Base-by-base conservation (phyloP, 163 green algal species). In the Prototheca wickerhamii region DNA sequence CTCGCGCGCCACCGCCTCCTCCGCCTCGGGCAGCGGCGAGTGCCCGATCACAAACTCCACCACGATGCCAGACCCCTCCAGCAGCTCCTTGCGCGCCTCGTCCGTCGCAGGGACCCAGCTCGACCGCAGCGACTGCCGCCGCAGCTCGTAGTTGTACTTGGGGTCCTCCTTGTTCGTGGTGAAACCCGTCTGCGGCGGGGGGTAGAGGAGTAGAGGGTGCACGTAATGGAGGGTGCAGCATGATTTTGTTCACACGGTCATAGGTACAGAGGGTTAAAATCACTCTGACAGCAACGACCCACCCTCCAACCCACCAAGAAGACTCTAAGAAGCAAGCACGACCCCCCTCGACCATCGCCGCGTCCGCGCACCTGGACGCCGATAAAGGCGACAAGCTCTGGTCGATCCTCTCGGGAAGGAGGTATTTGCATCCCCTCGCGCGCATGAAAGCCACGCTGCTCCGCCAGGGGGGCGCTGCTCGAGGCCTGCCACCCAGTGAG, bases 11-110 rank as follows among this genome's bases (percentile, higher is more conserved):
- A 87, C 4, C 3, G 59, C 72, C 23, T 40, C 50, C 58, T 86
- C 77, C 8, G 43, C 3, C 25, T 21, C 31, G 0, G 59, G 18
- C 26, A 78, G 57, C 0, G 50, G 31, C 0, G 70, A 74, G 61
- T 81, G 73, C 8, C 82, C 82, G 7, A 89, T 76, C 25, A 88
- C 69, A 61, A 89, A 89, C 28, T 70, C 60, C 4, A 80, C 60
- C 26, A 81, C 44, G 3, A 88, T 64, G 40, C 71, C 69, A 0
- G 46, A 58, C 33, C 81, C 62, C 26, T 31, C 20, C 8, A 42
- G 30, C 7, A 60, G 61, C 40, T 67, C 6, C 75, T 74, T 17
- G 15, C 80, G 33, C 21, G 68, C 65, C 29, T 42, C 25, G 34
- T 61, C 50, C 18, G 25, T 68, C 50, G 54, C 29, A 15, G 80